Base-by-base conservation (phyloP, 208 protist genomes). In the Herpetomonas tarakana region DNA sequence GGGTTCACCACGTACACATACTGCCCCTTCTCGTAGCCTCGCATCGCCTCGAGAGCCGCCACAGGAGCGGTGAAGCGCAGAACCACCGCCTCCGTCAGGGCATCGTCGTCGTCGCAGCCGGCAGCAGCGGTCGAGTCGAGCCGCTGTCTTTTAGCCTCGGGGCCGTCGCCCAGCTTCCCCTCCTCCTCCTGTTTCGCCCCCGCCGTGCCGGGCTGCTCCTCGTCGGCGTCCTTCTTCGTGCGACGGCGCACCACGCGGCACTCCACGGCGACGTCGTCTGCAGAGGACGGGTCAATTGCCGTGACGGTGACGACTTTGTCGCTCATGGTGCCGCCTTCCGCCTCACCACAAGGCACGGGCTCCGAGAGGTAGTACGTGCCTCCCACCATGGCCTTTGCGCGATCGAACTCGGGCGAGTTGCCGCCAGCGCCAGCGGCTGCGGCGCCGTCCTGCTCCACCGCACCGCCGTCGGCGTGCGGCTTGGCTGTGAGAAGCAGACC, bases 231-330 rank as follows among this genome's bases (percentile, higher is more conserved):
- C 3, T 11, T 22, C 6, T 49, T 4, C n/a, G n/a, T n/a, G 6
- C 16, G 44, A 4, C 16, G 16, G 9, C 16, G 44, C 6, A 22
- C 44, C 9, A 79, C 63, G 22, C 27, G 45, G 56, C 81, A 93
- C 53, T 80, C 73, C 27, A 85, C 70, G n/a, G 84, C 21, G 21
- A 91, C 87, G 39, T 71, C 65, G 21, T 72, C 66, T 2, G 83
- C 58, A 7, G 62, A 77, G 0, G 74, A 31, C 2, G 81, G 83
- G 51, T 93, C 83, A 1, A 91, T 64, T 21, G 50, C 76, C 14
- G 62, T 61, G 6, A 87, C 87, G 11, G 60, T 54, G 6, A 93
- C 87, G 47, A 91, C 70, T 51, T 83, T 84, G 69, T 93, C 87
- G 9, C 73, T 80, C 21, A 93, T 49, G 14, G 51, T 45, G 7